These are phyloP conservation scores for Colletotrichum brevisporum DNA, from an alignment of 2,329 filamentous ascomycete species.

Conservation along the genomic window DNA sequence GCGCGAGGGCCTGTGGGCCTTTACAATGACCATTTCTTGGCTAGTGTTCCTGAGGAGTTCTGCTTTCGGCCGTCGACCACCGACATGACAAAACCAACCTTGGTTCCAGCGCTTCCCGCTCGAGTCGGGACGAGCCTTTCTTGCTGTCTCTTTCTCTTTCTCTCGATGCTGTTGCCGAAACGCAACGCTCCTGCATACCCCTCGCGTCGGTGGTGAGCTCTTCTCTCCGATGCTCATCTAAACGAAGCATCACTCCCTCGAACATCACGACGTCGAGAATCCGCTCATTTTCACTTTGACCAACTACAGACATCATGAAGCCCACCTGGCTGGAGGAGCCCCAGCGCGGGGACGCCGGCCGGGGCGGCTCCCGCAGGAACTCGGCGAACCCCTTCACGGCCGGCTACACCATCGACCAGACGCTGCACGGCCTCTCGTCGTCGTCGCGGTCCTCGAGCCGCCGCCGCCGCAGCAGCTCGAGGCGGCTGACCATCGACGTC, in stretches of 20 bases:
- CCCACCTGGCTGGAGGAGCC: slow-evolving; percentile 33
- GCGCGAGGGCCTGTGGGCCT: too few species aligned
- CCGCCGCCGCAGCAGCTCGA: not conserved
- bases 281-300: slow-evolving; percentile 10
- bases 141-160: slow-evolving; percentile 2
- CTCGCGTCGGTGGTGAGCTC: slow-evolving; percentile 28
- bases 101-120: slow-evolving; percentile 1
- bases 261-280: slow-evolving; percentile 19
- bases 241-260: not conserved
- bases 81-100: slow-evolving; percentile 21
- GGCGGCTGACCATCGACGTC: slow-evolving; percentile 27
- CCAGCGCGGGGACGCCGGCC: slow-evolving; percentile 11
- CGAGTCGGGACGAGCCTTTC: not conserved
- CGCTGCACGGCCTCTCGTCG: slow-evolving; percentile 25
- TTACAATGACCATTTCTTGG: too few species aligned
- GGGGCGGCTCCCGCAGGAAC: slow-evolving; percentile 11
- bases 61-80: slow-evolving; percentile 19
- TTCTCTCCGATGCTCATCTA: not conserved
- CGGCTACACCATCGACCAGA: slow-evolving; percentile 38
- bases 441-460: slow-evolving; percentile 14
- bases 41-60: not conserved
- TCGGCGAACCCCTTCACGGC: slow-evolving; percentile 34
- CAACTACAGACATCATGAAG: slow-evolving; percentile 26
- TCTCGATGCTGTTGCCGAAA: not conserved
- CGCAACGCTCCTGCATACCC: slow-evolving; percentile 14